Evolutionary conservation across 2,329 filamentous ascomycete species (phyloP).

Genomic region (Aureobasidium subglaciale): DNA sequence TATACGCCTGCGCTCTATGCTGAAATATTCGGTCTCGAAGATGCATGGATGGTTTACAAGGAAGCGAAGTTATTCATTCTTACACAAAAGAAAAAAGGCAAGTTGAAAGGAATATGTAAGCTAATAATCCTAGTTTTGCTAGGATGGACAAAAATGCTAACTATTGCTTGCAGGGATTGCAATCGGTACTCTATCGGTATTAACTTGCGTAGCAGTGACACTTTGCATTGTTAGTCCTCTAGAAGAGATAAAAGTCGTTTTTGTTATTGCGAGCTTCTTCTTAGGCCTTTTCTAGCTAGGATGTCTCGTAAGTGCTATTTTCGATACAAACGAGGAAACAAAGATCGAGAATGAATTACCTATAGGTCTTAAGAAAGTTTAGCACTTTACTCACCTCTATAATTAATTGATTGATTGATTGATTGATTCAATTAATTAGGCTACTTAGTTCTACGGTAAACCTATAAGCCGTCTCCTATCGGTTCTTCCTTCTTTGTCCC

Average conservation of each 20-base stretch:
- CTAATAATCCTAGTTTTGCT: too few species aligned
- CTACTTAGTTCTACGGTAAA: background rate
- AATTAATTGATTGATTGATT: background rate
- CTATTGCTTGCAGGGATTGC: background rate
- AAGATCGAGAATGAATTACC: background rate
- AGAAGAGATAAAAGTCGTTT: too few species aligned
- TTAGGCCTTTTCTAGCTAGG: too few species aligned
- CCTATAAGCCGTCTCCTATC: background rate
- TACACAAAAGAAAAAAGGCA: background rate
- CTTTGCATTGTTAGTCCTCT: too few species aligned
- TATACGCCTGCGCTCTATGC: conserved; percentile 17
- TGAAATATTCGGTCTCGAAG: conserved; percentile 18
- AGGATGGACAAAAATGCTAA: background rate
- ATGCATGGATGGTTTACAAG: conserved; percentile 20
- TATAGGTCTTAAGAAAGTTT: background rate
- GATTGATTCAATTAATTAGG: conserved; percentile 1
- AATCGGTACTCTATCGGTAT: too few species aligned
- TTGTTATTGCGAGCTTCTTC: too few species aligned
- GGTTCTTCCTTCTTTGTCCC: background rate
- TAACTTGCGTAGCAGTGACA: too few species aligned
- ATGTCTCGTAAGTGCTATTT: too few species aligned
- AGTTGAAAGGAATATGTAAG: too few species aligned
- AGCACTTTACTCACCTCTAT: too few species aligned
- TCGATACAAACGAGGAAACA: background rate
- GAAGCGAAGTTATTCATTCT: conserved; percentile 11